These are phyloP conservation scores for Basipetospora chlamydospora DNA, from an alignment of 2,329 filamentous ascomycete species.

Conservation along the genomic window DNA sequence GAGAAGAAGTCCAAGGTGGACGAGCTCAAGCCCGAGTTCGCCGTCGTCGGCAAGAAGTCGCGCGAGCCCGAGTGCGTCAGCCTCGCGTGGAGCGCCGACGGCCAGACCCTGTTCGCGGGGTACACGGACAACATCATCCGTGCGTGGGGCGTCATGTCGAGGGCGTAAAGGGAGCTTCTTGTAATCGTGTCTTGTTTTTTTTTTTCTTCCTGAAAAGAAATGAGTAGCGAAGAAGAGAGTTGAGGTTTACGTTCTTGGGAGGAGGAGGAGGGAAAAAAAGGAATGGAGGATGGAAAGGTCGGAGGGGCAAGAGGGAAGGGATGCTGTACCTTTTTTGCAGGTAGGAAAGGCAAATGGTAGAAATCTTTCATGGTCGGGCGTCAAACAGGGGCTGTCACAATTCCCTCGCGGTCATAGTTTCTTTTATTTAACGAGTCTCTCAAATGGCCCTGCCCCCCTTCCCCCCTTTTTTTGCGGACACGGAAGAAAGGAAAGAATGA, in stretches of 20 bases:
- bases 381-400: constrained; percentile 5
- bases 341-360: constrained; percentile 1
- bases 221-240: constrained; percentile 10
- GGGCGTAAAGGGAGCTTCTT: constrained; percentile 45
- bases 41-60: constrained; percentile 95
- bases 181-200: constrained; percentile 3
- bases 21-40: constrained; percentile 94
- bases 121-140: constrained; percentile 99
- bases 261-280: background rate
- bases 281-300: background rate
- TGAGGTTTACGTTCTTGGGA: constrained; percentile 6
- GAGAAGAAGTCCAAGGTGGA: constrained; percentile 99
- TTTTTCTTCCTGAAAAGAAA: constrained; percentile 6
- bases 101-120: constrained; percentile 97
- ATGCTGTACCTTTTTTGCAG: background rate
- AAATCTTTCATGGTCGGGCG: constrained; percentile 6
- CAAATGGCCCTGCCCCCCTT: too few relatives aligned
- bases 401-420: constrained; percentile 4
- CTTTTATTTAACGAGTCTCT: background rate
- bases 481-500: background rate
- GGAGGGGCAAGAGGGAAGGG: background rate
- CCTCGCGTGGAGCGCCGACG: constrained; percentile 95
- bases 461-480: too few relatives aligned
- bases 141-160: constrained; percentile 94
- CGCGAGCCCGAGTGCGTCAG: constrained; percentile 96